These are phyloP conservation scores for Penicillium concentricum DNA, from an alignment of 2,329 filamentous ascomycete genomes.

Conservation along the genomic window DNA sequence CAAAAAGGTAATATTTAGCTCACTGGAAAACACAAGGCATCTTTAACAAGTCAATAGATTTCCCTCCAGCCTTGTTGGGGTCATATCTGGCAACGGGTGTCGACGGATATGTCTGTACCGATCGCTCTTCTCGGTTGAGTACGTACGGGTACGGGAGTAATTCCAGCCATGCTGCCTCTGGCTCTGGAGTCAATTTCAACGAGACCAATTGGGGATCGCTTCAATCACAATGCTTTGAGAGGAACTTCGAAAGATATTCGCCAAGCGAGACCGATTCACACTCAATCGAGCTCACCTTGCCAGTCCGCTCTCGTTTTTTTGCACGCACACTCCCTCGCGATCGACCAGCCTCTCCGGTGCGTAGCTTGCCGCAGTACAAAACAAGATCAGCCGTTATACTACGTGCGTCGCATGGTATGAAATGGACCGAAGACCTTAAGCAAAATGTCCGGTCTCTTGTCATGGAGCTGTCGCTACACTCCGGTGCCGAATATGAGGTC, in stretches of 20 bases:
- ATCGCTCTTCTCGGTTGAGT: conserved; percentile 66
- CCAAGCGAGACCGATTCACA: conserved; percentile 52
- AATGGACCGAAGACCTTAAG: neutral
- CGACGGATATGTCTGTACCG: conserved; percentile 63
- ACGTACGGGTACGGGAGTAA: conserved; percentile 43
- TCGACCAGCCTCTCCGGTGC: conserved; percentile 26
- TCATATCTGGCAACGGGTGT: conserved; percentile 60
- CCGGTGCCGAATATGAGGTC: neutral
- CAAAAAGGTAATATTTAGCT: neutral
- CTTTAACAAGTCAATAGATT: conserved; percentile 37
- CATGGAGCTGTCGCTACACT: neutral
- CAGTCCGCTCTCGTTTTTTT: neutral
- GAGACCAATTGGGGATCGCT: conserved; percentile 67
- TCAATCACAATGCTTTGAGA: conserved; percentile 62
- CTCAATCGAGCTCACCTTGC: neutral
- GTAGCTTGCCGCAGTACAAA: neutral
- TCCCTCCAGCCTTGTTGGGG: conserved; percentile 61
- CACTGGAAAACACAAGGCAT: no score
- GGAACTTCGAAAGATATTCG: conserved; percentile 51
- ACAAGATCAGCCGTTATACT: neutral
- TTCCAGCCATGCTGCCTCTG: conserved; percentile 11
- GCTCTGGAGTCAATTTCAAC: conserved; percentile 50
- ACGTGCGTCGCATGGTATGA: neutral
- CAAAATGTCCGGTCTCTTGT: neutral
- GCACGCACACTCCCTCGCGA: neutral